A percentile compares a stretch with the other conserved stretches of the same genome.
These are phyloP conservation scores for Fusarium mexicanum DNA, from an alignment of 2,329 filamentous ascomycete genomes.

Conservation along the genomic window DNA sequence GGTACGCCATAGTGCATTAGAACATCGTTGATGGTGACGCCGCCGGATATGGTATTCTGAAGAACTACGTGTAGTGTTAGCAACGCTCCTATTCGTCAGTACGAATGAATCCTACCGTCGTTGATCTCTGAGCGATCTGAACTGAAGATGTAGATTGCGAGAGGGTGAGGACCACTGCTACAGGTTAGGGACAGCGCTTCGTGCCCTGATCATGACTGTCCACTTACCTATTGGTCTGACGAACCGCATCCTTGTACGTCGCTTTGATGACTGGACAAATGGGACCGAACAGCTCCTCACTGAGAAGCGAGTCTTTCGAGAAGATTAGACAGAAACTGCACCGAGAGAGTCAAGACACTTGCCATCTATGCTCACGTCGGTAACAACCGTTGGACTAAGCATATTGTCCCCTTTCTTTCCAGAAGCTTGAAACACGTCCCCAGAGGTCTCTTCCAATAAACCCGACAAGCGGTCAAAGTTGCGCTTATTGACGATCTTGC, in stretches of 20 bases:
- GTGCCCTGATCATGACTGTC: rapidly evolving
- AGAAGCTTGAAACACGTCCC: neutral
- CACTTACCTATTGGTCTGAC: neutral
- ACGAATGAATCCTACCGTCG: neutral
- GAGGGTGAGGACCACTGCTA: neutral
- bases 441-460: slow-evolving; percentile 47
- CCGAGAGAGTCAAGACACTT: no score
- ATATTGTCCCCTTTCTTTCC: neutral
- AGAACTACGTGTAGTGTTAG: no score
- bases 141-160: neutral
- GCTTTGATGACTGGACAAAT: neutral
- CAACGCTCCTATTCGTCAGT: no score
- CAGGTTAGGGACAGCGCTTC: rapidly evolving
- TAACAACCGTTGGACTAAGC: neutral
- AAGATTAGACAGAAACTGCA: neutral
- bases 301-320: slow-evolving; percentile 49
- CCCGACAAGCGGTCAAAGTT: slow-evolving; percentile 53
- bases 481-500: slow-evolving; percentile 53
- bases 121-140: rapidly evolving
- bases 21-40: slow-evolving; percentile 57
- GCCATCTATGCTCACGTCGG: neutral
- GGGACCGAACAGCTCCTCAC: slow-evolving; percentile 51
- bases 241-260: neutral
- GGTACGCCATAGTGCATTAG: slow-evolving; percentile 51
- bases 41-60: slow-evolving; percentile 39